phyloP scores from a whole-genome alignment of 371 early-diverging fungal species.

The Basidiobolus heterosporus region DNA sequence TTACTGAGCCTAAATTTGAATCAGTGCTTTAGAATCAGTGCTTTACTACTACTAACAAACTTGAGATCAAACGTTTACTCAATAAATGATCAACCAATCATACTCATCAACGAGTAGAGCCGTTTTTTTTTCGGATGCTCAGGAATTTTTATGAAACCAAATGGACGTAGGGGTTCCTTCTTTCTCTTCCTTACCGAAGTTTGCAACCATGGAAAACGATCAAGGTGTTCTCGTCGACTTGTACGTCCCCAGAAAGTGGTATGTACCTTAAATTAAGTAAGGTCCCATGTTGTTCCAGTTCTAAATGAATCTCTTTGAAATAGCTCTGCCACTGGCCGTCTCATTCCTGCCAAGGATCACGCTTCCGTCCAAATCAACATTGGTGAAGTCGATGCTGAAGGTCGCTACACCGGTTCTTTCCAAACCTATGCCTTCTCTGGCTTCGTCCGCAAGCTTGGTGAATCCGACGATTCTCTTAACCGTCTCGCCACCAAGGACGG shows the following conservation, averaged over 20 bases:
- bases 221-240: constrained; percentile 69
- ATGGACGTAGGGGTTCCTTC: background rate
- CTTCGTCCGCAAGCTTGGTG: constrained; percentile 75
- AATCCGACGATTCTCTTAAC: constrained; percentile 94
- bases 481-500: constrained; percentile 86
- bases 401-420: constrained; percentile 57
- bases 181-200: constrained; percentile 1
- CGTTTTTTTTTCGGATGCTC: too few species aligned
- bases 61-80: too few species aligned
- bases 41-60: too few species aligned
- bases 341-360: constrained; percentile 92
- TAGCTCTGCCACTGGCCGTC: constrained; percentile 77
- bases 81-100: too few species aligned
- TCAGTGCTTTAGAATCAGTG: too few species aligned
- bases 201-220: constrained; percentile 39
- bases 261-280: constrained; percentile 10
- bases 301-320: background rate
- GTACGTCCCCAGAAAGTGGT: constrained; percentile 93
- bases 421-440: constrained; percentile 88
- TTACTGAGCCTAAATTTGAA: too few species aligned
- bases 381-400: constrained; percentile 81
- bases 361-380: constrained; percentile 96
- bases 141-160: too few species aligned
- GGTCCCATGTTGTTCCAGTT: constrained; percentile 1
- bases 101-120: too few species aligned